Conservation (phyloP, 495 filamentous ascomycete species). For the Xylaria bambusicola region DNA sequence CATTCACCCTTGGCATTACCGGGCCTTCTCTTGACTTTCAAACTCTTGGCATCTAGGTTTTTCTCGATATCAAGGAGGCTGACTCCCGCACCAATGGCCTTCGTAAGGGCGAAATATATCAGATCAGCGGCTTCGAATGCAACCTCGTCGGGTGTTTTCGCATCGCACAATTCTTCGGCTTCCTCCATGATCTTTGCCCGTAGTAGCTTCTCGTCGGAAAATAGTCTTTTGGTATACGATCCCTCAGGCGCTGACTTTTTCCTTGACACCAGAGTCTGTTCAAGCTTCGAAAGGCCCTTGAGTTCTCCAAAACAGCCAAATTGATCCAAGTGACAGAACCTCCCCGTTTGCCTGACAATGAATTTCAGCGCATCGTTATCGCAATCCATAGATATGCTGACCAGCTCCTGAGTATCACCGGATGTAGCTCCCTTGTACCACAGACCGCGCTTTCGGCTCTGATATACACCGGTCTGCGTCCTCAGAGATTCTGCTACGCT, state of each 20-base stretch:
- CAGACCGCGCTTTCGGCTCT: constrained; percentile 88
- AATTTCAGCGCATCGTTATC: constrained; percentile 91
- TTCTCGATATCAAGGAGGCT: constrained; percentile 83
- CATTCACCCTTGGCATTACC: constrained; percentile 92
- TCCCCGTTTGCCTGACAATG: constrained; percentile 82
- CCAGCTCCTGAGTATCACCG: constrained; percentile 86
- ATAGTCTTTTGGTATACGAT: constrained; percentile 91
- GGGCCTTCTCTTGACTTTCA: constrained; percentile 87
- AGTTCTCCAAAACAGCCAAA: constrained; percentile 89
- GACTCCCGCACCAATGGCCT: constrained; percentile 80
- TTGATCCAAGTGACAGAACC: constrained; percentile 93
- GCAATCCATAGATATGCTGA: constrained; percentile 84
- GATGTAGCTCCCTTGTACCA: constrained; percentile 98
- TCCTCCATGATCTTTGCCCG: constrained; percentile 98
- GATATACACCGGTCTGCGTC: constrained; percentile 91
- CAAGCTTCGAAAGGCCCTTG: constrained; percentile 75
- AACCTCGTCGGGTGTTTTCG: constrained; percentile 76
- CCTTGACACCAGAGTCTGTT: constrained; percentile 77
- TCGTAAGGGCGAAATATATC: constrained; percentile 92
- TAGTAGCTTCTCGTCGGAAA: constrained; percentile 85
- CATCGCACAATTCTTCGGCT: constrained; percentile 89
- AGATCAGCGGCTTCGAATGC: constrained; percentile 94
- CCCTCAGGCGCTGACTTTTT: constrained; percentile 80
- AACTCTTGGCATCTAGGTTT: constrained; percentile 89
- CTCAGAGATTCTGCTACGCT: constrained; percentile 83